A percentile compares a stretch with the other conserved stretches of the same genome.
Conservation (phyloP, 306 rosid genomes). For the Fragaria ananassa region DNA sequence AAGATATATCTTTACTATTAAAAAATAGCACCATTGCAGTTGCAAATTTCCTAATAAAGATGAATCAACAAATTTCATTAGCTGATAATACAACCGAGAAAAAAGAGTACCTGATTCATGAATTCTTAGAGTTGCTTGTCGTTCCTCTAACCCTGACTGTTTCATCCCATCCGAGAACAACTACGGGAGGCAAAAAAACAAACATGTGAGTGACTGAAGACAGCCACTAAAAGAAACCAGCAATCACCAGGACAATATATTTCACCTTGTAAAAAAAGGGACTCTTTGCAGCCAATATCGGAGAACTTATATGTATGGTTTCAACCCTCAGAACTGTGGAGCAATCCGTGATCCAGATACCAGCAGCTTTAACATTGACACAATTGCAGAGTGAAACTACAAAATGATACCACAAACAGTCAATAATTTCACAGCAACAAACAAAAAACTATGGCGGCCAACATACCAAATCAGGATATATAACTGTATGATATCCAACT, state of each 20-base stretch:
- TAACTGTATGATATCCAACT: background rate
- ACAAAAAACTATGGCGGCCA: background rate
- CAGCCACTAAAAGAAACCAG: constrained; percentile 14
- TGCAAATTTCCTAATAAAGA: background rate
- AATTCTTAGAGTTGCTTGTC: constrained; percentile 39
- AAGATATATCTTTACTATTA: too few species aligned
- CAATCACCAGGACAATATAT: background rate
- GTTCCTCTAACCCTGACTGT: constrained; percentile 40
- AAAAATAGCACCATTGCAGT: background rate
- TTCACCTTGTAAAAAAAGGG: constrained; percentile 50
- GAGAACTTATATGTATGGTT: constrained; percentile 48
- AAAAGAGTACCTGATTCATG: constrained; percentile 41
- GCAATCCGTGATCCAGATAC: constrained; percentile 20
- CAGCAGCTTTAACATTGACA: constrained; percentile 32
- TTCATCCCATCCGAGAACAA: constrained; percentile 42
- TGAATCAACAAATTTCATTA: background rate
- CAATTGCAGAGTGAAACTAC: background rate
- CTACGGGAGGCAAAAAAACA: constrained; percentile 25
- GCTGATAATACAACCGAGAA: background rate
- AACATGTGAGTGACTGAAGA: constrained; percentile 5
- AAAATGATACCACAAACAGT: background rate
- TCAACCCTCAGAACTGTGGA: constrained; percentile 27
- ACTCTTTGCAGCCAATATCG: constrained; percentile 53
- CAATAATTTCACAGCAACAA: background rate
- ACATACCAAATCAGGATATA: background rate